Evolutionary conservation across 176 grass and related monocot species (phyloP).

Genomic region (Oryza meyeriana): DNA sequence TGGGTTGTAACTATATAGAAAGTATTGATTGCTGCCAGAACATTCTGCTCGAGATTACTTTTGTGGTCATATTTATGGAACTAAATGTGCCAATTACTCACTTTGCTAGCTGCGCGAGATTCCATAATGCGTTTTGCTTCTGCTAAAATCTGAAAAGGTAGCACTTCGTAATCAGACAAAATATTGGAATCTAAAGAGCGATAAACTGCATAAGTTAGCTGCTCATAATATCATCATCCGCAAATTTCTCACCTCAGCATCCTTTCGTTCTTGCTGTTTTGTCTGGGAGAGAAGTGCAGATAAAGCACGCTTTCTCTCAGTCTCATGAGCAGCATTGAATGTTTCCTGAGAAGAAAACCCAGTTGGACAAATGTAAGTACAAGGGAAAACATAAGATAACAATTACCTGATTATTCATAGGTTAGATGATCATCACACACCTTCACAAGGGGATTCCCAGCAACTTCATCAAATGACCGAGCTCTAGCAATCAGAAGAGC

Average conservation of each 20-base stretch:
- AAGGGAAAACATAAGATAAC: slow-evolving; percentile 17
- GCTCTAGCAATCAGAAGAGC: slow-evolving; percentile 85
- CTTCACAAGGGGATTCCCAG: slow-evolving; percentile 84
- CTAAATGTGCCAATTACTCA: slow-evolving; percentile 37
- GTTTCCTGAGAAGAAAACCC: slow-evolving; percentile 51
- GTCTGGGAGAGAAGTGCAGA: slow-evolving; percentile 76
- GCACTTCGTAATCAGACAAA: slow-evolving; percentile 9
- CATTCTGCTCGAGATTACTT: not conserved
- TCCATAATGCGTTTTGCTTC: slow-evolving; percentile 97
- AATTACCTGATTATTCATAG: slow-evolving; percentile 9
- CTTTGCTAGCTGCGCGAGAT: slow-evolving; percentile 79
- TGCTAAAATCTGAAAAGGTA: slow-evolving; percentile 66
- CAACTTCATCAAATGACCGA: slow-evolving; percentile 74
- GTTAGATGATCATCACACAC: slow-evolving; percentile 35
- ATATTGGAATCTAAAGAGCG: slow-evolving; percentile 1
- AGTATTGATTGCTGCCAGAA: not conserved
- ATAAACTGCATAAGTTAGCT: slow-evolving; percentile 16
- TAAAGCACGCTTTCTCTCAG: slow-evolving; percentile 85
- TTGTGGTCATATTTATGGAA: slow-evolving; percentile 11
- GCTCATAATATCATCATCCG: not conserved
- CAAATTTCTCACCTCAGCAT: slow-evolving; percentile 60
- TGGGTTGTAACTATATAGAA: no score
- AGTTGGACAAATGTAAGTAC: not conserved
- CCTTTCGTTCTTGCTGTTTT: slow-evolving; percentile 88
- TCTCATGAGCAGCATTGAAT: slow-evolving; percentile 78